These are phyloP conservation scores for Ceratobasidium sp. DNA, from an alignment of 1,284 basidiomycete species.

Conservation along the genomic window DNA sequence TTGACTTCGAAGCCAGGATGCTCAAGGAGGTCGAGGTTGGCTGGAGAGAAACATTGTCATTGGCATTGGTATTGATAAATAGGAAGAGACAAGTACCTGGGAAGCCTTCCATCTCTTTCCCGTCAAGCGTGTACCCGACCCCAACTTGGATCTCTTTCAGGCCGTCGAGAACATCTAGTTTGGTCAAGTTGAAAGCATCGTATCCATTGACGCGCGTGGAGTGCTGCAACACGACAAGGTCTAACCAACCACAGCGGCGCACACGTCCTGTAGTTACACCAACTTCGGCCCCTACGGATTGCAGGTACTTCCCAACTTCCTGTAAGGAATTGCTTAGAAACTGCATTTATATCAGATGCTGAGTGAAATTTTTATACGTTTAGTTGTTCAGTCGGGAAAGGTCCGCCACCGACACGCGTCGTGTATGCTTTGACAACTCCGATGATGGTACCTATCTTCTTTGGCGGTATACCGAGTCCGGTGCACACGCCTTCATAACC, in stretches of 20 bases:
- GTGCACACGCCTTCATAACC: constrained; percentile 81
- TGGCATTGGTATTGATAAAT: neutral
- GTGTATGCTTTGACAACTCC: constrained; percentile 99
- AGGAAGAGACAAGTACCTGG: constrained; percentile 72
- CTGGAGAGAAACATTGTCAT: constrained; percentile 58
- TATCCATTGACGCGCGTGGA: constrained; percentile 97
- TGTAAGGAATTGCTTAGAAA: constrained; percentile 54
- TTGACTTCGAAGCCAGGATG: constrained; percentile 79
- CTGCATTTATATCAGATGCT: neutral
- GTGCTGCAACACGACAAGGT: constrained; percentile 94
- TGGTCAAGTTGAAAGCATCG: constrained; percentile 93
- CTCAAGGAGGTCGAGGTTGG: constrained; percentile 86
- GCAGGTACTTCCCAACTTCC: constrained; percentile 88
- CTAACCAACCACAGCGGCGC: constrained; percentile 97
- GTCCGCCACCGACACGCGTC: constrained; percentile 95
- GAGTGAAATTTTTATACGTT: constrained; percentile 68
- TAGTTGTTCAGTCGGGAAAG: constrained; percentile 96
- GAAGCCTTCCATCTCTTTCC: constrained; percentile 85
- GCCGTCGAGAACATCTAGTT: constrained; percentile 92
- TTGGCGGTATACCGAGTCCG: constrained; percentile 94
- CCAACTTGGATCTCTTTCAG: constrained; percentile 92
- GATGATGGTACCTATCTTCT: constrained; percentile 84
- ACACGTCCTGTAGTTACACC: constrained; percentile 93
- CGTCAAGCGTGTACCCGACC: constrained; percentile 84
- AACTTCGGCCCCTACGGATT: constrained; percentile 94